Evolutionary conservation across 2,329 filamentous ascomycete species (phyloP).

Genomic region (Microdochium nivale): DNA sequence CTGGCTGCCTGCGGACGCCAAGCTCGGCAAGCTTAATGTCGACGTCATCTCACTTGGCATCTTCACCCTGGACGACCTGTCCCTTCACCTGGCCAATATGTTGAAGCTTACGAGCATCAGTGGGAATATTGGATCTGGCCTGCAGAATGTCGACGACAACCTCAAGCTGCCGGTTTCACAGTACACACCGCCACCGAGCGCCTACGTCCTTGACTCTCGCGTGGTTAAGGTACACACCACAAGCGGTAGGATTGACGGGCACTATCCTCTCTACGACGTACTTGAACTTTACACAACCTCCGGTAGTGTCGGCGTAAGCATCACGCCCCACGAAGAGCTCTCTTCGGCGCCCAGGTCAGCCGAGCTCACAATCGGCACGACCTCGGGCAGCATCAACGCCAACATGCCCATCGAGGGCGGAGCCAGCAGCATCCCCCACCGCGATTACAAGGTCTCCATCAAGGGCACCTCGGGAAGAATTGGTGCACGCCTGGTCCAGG

Average conservation of each 20-base stretch:
- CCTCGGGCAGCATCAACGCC: conserved; percentile 34
- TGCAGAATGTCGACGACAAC: conserved; percentile 10
- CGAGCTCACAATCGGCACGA: conserved; percentile 27
- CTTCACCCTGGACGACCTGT: conserved; percentile 28
- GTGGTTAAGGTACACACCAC: conserved; percentile 31
- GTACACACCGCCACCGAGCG: conserved; percentile 16
- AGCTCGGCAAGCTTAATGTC: conserved; percentile 28
- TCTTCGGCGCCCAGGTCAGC: conserved; percentile 26
- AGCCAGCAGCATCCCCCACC: conserved; percentile 24
- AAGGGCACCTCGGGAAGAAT: conserved; percentile 35
- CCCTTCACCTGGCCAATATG: conserved; percentile 22
- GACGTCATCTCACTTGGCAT: conserved; percentile 24
- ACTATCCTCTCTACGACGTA: conserved; percentile 41
- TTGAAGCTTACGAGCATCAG: conserved; percentile 24
- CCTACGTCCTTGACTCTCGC: conserved; percentile 33
- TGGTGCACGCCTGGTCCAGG: conserved; percentile 29
- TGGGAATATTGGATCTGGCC: conserved; percentile 28
- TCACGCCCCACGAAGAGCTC: conserved; percentile 31
- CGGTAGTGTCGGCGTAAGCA: conserved; percentile 29
- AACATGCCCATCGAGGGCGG: conserved; percentile 27
- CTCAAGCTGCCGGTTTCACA: conserved; percentile 7
- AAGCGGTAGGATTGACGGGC: conserved; percentile 34
- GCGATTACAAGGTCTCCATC: conserved; percentile 37
- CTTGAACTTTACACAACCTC: conserved; percentile 35
- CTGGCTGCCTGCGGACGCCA: conserved; percentile 31